Evolutionary conservation across 2,329 filamentous ascomycete species (phyloP).

Genomic region (Neurospora sp.): DNA sequence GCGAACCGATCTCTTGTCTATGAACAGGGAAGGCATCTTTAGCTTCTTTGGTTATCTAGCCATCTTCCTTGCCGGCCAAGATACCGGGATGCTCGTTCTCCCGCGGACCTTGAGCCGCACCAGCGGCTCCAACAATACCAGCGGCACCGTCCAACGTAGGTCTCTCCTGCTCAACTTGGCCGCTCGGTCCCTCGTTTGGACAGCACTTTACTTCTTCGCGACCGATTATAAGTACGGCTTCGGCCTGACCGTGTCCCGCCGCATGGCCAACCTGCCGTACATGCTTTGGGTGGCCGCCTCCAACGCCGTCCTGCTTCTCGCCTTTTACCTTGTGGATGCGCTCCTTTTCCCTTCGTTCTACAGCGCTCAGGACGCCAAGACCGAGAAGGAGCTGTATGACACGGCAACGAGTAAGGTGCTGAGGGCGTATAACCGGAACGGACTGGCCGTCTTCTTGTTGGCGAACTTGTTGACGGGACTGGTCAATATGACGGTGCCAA

Average conservation of each 20-base stretch:
- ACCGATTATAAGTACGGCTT: conserved; percentile 63
- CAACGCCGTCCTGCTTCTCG: conserved; percentile 73
- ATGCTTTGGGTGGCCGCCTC: conserved; percentile 88
- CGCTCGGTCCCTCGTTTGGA: conserved; percentile 60
- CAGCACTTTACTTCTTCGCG: conserved; percentile 56
- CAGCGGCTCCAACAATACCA: conserved; percentile 23
- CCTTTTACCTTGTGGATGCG: conserved; percentile 70
- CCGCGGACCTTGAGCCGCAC: conserved; percentile 43
- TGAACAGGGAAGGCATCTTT: conserved; percentile 93
- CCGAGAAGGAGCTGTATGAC: conserved; percentile 55
- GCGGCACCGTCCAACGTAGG: conserved; percentile 38
- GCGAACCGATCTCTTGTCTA: conserved; percentile 67
- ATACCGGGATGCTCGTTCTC: conserved; percentile 70
- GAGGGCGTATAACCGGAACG: conserved; percentile 79
- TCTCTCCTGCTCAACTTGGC: conserved; percentile 54
- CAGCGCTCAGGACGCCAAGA: conserved; percentile 40
- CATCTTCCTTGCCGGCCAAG: conserved; percentile 86
- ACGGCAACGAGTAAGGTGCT: conserved; percentile 74
- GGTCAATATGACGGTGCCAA: conserved; percentile 80
- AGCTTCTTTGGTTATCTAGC: conserved; percentile 90
- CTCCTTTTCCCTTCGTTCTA: conserved; percentile 67
- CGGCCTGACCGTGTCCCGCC: conserved; percentile 69
- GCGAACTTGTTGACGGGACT: conserved; percentile 85
- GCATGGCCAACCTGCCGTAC: conserved; percentile 88
- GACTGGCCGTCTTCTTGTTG: conserved; percentile 72